phyloP scores from a whole-genome alignment of 257 asterid species.

The Scutellaria galericulata region DNA sequence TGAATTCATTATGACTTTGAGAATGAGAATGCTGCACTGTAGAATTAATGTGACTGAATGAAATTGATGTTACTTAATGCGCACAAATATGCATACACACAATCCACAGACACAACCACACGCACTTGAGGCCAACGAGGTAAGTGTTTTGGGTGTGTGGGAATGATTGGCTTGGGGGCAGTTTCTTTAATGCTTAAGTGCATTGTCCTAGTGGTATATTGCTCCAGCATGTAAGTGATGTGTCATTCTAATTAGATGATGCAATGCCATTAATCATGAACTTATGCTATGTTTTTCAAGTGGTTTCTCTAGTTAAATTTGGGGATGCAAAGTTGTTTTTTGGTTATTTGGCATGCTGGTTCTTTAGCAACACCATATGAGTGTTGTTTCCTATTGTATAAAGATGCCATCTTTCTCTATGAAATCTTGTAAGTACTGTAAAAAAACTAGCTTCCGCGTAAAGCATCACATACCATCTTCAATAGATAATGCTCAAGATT shows the following conservation, averaged over 20 bases:
- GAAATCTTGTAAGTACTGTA: background rate
- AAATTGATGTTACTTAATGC: background rate
- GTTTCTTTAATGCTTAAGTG: constrained; percentile 1
- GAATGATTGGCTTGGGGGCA: constrained; percentile 17
- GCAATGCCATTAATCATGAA: background rate
- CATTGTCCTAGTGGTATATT: background rate
- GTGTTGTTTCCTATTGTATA: constrained; percentile 3
- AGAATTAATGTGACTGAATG: background rate
- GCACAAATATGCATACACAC: background rate
- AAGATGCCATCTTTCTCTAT: constrained; percentile 10
- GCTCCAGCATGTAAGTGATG: constrained; percentile 17
- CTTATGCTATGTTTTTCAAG: constrained; percentile 1
- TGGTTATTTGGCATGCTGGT: constrained; percentile 15
- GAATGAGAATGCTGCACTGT: constrained; percentile 11
- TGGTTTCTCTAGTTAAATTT: background rate
- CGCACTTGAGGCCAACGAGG: background rate
- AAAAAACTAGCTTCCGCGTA: background rate
- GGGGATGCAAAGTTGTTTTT: constrained; percentile 8
- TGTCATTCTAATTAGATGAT: constrained; percentile 10
- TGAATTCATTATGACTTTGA: background rate
- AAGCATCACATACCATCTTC: background rate
- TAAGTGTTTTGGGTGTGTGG: background rate
- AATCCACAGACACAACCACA: background rate
- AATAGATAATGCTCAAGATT: background rate
- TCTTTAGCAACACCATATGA: background rate